Conservation (phyloP, 164 flowering plant genomes). For the Brasenia schreberi region DNA sequence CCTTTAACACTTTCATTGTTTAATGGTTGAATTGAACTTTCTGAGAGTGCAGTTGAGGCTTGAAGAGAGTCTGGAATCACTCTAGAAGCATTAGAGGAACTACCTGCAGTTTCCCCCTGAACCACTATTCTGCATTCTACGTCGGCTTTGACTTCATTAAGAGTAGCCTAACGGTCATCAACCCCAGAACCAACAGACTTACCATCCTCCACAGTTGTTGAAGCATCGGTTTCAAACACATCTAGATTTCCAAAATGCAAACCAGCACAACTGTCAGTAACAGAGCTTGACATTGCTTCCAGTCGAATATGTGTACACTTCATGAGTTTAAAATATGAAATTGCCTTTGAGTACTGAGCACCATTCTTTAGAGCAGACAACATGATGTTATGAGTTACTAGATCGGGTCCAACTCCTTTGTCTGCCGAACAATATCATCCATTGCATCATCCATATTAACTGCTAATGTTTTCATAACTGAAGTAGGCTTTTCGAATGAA, state of each 20-base stretch:
- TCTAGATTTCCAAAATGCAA: conserved; percentile 10
- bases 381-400: too few relatives aligned
- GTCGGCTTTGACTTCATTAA: conserved; percentile 49
- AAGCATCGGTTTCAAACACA: conserved; percentile 10
- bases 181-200: conserved; percentile 7
- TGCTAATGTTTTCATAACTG: conserved; percentile 1
- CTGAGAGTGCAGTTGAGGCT: conserved; percentile 6
- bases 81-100: conserved; percentile 11
- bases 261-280: conserved; percentile 18
- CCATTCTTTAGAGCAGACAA: too few relatives aligned
- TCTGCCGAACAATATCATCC: too few relatives aligned
- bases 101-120: conserved; percentile 34
- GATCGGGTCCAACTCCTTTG: too few relatives aligned
- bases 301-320: not conserved
- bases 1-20: conserved; percentile 5
- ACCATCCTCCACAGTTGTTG: conserved; percentile 10
- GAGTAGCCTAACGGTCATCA: conserved; percentile 8
- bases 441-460: conserved; percentile 1
- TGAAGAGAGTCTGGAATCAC: conserved; percentile 16
- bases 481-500: not conserved
- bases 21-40: conserved; percentile 11
- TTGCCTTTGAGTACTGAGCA: too few relatives aligned
- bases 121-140: conserved; percentile 60
- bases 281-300: conserved; percentile 34
- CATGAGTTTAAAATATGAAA: too few relatives aligned